Evolutionary conservation across 768 basidiomycete genomes (phyloP).

Genomic region (Phlebiopsis flavidoalba): DNA sequence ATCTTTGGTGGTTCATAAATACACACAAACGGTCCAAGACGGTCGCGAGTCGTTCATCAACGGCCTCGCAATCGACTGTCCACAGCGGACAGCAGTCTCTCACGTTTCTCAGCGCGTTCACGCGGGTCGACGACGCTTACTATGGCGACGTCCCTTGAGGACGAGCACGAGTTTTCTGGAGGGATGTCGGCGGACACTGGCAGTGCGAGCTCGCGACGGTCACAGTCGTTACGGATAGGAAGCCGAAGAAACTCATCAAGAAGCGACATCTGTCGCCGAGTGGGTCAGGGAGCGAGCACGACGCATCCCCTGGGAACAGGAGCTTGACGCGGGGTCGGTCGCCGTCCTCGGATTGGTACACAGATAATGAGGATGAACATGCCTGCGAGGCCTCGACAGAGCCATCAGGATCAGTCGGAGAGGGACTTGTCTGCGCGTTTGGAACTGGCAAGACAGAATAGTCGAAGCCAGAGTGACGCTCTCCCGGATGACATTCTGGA

Average conservation of each 20-base stretch:
- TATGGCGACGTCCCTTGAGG: slow-evolving; percentile 55
- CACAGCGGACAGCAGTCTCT: slow-evolving; percentile 60
- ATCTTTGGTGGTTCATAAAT: slow-evolving; percentile 72
- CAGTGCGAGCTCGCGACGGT: slow-evolving; percentile 33
- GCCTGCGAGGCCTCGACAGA: slow-evolving; percentile 25
- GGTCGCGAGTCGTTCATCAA: slow-evolving; percentile 62
- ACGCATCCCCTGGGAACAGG: slow-evolving; percentile 5
- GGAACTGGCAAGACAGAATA: slow-evolving; percentile 81
- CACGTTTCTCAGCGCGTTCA: slow-evolving; percentile 64
- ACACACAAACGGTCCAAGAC: slow-evolving; percentile 68
- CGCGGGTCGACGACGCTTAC: slow-evolving; percentile 64
- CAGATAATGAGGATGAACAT: slow-evolving; percentile 37
- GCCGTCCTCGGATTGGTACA: slow-evolving; percentile 37
- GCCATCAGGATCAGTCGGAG: slow-evolving; percentile 56
- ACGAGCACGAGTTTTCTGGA: slow-evolving; percentile 30
- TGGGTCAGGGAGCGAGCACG: slow-evolving; percentile 27
- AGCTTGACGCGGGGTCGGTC: slow-evolving; percentile 27
- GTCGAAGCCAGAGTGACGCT: slow-evolving; percentile 64
- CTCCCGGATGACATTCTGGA: slow-evolving; percentile 7
- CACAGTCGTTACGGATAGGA: slow-evolving; percentile 17
- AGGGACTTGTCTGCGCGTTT: slow-evolving; percentile 72
- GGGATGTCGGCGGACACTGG: slow-evolving; percentile 7
- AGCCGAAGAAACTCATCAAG: slow-evolving; percentile 45
- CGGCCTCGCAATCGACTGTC: slow-evolving; percentile 65
- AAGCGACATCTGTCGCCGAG: slow-evolving; percentile 37